Evolutionary conservation across 1,139 yeast species (phyloP), one percentile per base, ranked within the genome.

Genomic region (Hanseniaspora uvarum): DNA sequence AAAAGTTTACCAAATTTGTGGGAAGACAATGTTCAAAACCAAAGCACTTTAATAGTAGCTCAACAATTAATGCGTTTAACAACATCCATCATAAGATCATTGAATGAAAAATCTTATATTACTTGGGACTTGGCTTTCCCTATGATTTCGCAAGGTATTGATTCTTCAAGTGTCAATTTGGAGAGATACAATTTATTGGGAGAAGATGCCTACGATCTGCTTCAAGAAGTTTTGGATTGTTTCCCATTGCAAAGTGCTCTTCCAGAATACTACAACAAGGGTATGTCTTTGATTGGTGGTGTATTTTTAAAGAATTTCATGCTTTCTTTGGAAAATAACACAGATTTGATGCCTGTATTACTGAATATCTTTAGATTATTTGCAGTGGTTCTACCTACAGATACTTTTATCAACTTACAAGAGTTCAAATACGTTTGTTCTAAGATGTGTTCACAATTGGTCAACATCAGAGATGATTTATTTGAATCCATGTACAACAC

Each of bases 141-240:
- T 1, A 72, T 86, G 55, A 73, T 89, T 34, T 70, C 72, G 18
- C 69, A 72, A 5, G 77, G 83, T 41, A 82, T 95, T 59, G 81
- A 87, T 58, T 81, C 81, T 8, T 62, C 69, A 5, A 77, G 88
- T 0, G 80, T 79, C 34, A 72, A 74, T 55, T 43, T 39, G n/a
- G 55, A 53, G 12, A 41, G 52, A 33, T 81, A 81, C 59, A 72
- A 81, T 2, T 72, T 86, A 52, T 67, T 92, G 11, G 74, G 84
- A 30, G 97, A 92, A 63, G 98, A 92, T 67, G 96, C 95, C 0
- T 80, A 80, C 62, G 94, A 86, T 53, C 70, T 92, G 52, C 89
- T 97, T 96, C 71, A 78, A 39, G 75, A 83, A 0, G 64, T 87
- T 4, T 67, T 89, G 52, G 85, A 81, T 57, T 81, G 82, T 45